Evolutionary conservation across 2,329 filamentous ascomycete species (phyloP), one percentile per base, ranked within the genome.

Genomic region (Truncatella angustata): DNA sequence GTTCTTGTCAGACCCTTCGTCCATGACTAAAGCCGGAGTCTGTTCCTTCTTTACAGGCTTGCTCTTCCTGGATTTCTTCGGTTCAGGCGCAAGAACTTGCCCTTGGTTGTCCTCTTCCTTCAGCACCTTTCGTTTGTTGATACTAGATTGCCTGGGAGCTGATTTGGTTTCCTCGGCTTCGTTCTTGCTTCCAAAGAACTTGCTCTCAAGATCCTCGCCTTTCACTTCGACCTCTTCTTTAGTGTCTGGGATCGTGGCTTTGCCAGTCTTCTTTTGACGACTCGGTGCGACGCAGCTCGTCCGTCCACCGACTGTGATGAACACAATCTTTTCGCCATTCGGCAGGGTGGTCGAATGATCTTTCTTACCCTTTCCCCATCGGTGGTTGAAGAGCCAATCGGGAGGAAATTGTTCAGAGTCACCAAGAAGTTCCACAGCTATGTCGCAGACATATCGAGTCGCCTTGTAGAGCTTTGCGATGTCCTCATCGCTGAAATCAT

Each of bases 301-400:
- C 42, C 94, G 78, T 2, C 93, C 92, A 0, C 93, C 93, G 0
- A 97, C 93, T 0, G 88, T 97, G 45, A 97, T 71, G 64, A 93
- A 94, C 0, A 85, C 84, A 42, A 97, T 86, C 69, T 88, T 91
- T 57, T 91, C 87, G 0, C 94, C 94, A 58, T 84, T 95, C 0
- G 93, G 93, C 24, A 97, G 71, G 45, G 79, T 80, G 4, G 80
- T 82, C 1, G 79, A 71, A 1, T 82, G 78, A 26, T 80, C 81
- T 65, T 93, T 91, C 65, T 90, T 91, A 18, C 90, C 90, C 65
- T 97, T 96, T 11, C 86, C 84, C 94, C 94, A 97, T 23, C 91
- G 83, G 66, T 95, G 79, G 56, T 88, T 87, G 75, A 96, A 95
- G 10, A 96, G 74, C 91, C 94, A 99, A 55, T 92, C 79, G 4